Conservation (phyloP, 1,139 yeast species). For the Saccharomyces hybrid region DNA sequence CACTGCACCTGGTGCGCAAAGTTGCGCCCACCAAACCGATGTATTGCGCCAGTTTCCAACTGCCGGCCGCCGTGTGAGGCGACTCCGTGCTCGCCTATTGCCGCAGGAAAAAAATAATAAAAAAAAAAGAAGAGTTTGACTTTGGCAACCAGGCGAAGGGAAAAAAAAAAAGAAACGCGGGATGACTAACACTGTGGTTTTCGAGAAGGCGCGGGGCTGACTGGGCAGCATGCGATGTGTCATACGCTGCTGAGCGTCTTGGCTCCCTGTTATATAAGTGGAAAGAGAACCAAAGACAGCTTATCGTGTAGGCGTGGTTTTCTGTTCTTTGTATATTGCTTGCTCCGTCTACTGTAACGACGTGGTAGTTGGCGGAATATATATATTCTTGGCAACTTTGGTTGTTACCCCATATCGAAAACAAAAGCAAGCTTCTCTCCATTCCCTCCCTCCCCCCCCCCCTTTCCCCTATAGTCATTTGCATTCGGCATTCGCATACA, state of each 20-base stretch:
- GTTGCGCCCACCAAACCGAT: slow-evolving; percentile 96
- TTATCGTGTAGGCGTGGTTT: neutral
- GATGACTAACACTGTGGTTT: neutral
- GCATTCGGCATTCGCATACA: neutral
- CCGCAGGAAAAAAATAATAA: neutral
- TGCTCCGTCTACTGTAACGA: neutral
- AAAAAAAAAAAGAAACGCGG: neutral
- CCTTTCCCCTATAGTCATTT: neutral
- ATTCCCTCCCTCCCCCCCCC: neutral
- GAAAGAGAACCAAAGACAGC: neutral
- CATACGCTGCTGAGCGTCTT: neutral
- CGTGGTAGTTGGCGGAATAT: neutral
- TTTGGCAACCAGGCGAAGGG: neutral
- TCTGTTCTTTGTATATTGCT: neutral
- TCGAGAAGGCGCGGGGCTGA: slow-evolving; percentile 2
- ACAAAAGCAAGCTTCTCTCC: neutral
- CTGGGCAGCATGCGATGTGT: neutral
- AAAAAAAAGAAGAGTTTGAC: no score
- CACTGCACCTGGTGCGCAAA: slow-evolving; percentile 77
- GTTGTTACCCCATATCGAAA: neutral
- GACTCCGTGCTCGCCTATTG: neutral
- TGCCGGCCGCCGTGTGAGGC: slow-evolving; percentile 44
- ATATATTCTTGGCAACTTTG: neutral
- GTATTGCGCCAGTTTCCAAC: slow-evolving; percentile 76
- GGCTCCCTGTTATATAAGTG: neutral